Evolutionary conservation across 805 yeast species (phyloP).

Genomic region (Pichia cephalocereana): DNA sequence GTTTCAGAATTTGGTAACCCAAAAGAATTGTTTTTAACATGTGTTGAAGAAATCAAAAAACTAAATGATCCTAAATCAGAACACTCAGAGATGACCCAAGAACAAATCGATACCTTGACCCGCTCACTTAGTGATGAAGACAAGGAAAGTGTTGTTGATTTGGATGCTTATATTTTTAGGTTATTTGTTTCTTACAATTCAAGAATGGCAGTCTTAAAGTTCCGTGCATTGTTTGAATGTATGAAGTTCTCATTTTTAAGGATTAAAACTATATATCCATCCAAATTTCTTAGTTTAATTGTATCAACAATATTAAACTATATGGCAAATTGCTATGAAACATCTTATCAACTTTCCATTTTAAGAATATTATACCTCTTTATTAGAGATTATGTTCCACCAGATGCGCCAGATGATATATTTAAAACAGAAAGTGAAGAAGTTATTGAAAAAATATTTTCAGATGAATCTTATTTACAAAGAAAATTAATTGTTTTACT

Average conservation of each 20-base stretch:
- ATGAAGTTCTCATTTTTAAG: slow-evolving; percentile 47
- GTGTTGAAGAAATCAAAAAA: slow-evolving; percentile 51
- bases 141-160: not conserved
- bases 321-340: slow-evolving; percentile 32
- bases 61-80: slow-evolving; percentile 17
- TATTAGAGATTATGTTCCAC: slow-evolving; percentile 47
- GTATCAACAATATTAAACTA: slow-evolving; percentile 49
- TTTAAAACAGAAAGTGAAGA: slow-evolving; percentile 20
- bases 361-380: slow-evolving; percentile 58
- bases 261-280: slow-evolving; percentile 65
- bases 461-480: slow-evolving; percentile 55
- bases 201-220: slow-evolving; percentile 24
- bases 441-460: slow-evolving; percentile 31
- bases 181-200: not conserved
- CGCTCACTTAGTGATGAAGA: not conserved
- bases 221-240: slow-evolving; percentile 62
- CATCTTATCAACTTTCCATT: slow-evolving; percentile 24
- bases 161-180: not conserved
- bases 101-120: not conserved
- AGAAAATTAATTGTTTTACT: slow-evolving; percentile 56
- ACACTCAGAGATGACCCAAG: not conserved
- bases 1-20: slow-evolving; percentile 68
- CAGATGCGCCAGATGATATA: slow-evolving; percentile 31
- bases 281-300: slow-evolving; percentile 67
- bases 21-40: slow-evolving; percentile 65